Conservation (phyloP, 129 eudicot genomes). For the Gnaphalium uliginosum region DNA sequence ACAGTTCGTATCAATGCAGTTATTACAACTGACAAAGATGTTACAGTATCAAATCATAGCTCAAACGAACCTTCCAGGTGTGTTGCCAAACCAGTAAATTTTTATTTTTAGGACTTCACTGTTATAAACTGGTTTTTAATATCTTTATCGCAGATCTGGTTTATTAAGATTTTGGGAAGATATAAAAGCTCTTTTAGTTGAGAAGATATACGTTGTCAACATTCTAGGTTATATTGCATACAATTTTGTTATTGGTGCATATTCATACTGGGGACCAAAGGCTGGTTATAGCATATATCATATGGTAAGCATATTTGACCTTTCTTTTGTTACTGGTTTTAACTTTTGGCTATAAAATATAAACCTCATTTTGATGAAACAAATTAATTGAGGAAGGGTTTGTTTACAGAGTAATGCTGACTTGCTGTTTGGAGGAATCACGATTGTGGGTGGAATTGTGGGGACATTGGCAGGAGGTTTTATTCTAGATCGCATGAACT, state of each 20-base stretch:
- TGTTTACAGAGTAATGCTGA: constrained; percentile 73
- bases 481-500: constrained; percentile 60
- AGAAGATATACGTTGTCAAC: constrained; percentile 36
- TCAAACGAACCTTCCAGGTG: constrained; percentile 39
- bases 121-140: constrained; percentile 4
- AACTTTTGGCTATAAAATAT: neutral
- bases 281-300: constrained; percentile 47
- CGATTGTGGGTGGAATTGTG: constrained; percentile 77
- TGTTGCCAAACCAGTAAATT: constrained; percentile 16
- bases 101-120: neutral
- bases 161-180: constrained; percentile 35
- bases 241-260: constrained; percentile 43
- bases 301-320: constrained; percentile 33
- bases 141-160: constrained; percentile 25
- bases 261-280: constrained; percentile 45
- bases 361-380: neutral
- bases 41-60: constrained; percentile 17
- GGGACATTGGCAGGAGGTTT: constrained; percentile 86
- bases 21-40: constrained; percentile 34
- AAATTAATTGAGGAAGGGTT: neutral
- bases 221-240: constrained; percentile 44
- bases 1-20: constrained; percentile 24
- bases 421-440: constrained; percentile 81
- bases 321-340: neutral
- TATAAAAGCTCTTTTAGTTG: constrained; percentile 35